Evolutionary conservation across 2,329 filamentous ascomycete species (phyloP).

Genomic region (Trichoderma koningiopsis): DNA sequence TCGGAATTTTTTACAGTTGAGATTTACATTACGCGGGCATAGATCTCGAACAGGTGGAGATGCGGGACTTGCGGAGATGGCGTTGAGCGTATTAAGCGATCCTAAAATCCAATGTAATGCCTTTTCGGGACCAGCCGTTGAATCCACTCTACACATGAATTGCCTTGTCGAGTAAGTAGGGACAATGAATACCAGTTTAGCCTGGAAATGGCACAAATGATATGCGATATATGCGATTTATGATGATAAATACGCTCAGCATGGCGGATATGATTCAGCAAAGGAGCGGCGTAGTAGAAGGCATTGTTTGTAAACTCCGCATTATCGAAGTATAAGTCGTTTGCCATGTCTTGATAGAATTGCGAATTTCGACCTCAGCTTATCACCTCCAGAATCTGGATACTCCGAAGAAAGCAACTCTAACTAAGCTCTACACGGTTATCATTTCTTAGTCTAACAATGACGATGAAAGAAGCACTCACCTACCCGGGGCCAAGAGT

Average conservation of each 20-base stretch:
- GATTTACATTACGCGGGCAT: neutral
- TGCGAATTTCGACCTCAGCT: neutral
- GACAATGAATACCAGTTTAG: neutral
- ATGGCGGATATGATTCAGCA: neutral
- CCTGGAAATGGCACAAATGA: neutral
- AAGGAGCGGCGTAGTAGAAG: neutral
- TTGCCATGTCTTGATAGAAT: neutral
- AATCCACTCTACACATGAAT: neutral
- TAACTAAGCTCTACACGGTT: neutral
- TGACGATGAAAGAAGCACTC: slow-evolving; percentile 23
- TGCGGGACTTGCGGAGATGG: neutral
- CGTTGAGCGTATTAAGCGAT: neutral
- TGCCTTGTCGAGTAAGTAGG: neutral
- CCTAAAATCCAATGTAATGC: neutral
- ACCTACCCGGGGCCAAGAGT: neutral
- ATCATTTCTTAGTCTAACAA: neutral
- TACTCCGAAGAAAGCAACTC: neutral
- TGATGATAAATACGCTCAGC: neutral
- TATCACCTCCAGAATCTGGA: neutral
- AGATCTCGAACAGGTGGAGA: neutral
- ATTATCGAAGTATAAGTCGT: neutral
- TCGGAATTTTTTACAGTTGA: neutral
- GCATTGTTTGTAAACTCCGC: neutral
- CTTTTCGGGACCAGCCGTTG: neutral
- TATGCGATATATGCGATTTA: neutral